Conservation (phyloP, 1,139 yeast species). For the Yamadazyma conglobata region DNA sequence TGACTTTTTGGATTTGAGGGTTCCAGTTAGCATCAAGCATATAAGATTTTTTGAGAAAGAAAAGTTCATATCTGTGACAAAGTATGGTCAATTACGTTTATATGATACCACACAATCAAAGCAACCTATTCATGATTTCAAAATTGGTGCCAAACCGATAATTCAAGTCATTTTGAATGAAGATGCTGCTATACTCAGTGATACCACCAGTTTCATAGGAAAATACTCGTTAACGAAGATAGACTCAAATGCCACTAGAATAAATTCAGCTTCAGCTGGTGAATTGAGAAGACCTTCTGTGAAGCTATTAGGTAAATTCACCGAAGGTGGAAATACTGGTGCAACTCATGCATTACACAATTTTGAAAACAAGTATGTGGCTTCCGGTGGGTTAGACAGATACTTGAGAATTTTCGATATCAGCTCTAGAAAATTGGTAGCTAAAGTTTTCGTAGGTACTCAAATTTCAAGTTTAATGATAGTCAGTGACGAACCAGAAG, state of each 20-base stretch:
- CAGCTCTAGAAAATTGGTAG: slow-evolving; percentile 53
- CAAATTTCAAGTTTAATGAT: slow-evolving; percentile 60
- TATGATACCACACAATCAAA: slow-evolving; percentile 60
- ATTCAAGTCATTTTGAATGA: slow-evolving; percentile 34
- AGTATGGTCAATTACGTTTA: slow-evolving; percentile 63
- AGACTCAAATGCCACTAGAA: slow-evolving; percentile 36
- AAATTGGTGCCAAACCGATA: slow-evolving; percentile 48
- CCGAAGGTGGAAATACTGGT: slow-evolving; percentile 46
- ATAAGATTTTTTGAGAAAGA: slow-evolving; percentile 42
- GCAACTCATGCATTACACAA: slow-evolving; percentile 35
- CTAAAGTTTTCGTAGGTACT: slow-evolving; percentile 73
- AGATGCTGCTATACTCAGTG: slow-evolving; percentile 50
- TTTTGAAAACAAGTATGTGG: slow-evolving; percentile 25
- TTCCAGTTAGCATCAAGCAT: slow-evolving; percentile 62
- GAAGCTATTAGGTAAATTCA: slow-evolving; percentile 39
- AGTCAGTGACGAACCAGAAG: slow-evolving; percentile 44
- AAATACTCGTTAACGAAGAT: slow-evolving; percentile 44
- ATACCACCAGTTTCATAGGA: slow-evolving; percentile 53
- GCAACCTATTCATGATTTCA: slow-evolving; percentile 52
- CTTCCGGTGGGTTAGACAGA: slow-evolving; percentile 82
- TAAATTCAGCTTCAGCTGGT: slow-evolving; percentile 45
- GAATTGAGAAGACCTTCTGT: slow-evolving; percentile 35
- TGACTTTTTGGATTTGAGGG: slow-evolving; percentile 62
- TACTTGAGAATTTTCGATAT: slow-evolving; percentile 75
- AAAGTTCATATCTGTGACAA: slow-evolving; percentile 60